Evolutionary conservation across 1,284 basidiomycete species (phyloP).

Genomic region (Ganoderma multipileum): DNA sequence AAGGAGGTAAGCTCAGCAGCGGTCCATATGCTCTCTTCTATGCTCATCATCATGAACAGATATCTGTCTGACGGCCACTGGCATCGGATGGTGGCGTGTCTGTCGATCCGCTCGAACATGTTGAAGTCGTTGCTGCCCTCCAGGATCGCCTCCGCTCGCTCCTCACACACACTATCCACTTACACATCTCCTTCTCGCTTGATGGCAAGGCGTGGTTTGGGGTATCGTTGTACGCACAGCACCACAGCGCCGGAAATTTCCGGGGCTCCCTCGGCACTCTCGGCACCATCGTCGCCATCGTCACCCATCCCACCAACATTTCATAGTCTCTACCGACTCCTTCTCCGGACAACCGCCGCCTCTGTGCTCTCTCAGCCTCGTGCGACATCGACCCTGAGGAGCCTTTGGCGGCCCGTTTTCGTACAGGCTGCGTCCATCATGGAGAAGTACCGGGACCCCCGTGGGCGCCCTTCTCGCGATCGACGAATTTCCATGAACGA

Average conservation of each 20-base stretch:
- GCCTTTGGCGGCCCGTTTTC: conserved; percentile 63
- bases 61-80: neutral
- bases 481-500: conserved; percentile 42
- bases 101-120: neutral
- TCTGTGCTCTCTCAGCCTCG: conserved; percentile 62
- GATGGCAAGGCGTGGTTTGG: neutral
- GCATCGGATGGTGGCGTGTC: too few species aligned
- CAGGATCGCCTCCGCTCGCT: neutral
- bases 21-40: neutral
- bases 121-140: neutral
- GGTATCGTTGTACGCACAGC: neutral
- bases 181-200: neutral
- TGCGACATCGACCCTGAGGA: conserved; percentile 52
- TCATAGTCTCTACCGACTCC: conserved; percentile 67
- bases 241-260: neutral
- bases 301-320: conserved; percentile 54
- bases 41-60: neutral
- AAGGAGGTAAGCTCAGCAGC: neutral
- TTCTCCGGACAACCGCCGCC: conserved; percentile 64
- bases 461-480: conserved; percentile 30
- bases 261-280: neutral
- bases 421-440: conserved; percentile 56
- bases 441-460: conserved; percentile 44
- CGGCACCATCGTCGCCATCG: neutral
- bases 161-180: neutral